Conservation (phyloP, 2,329 filamentous ascomycete species). For the Diaporthe vexans region DNA sequence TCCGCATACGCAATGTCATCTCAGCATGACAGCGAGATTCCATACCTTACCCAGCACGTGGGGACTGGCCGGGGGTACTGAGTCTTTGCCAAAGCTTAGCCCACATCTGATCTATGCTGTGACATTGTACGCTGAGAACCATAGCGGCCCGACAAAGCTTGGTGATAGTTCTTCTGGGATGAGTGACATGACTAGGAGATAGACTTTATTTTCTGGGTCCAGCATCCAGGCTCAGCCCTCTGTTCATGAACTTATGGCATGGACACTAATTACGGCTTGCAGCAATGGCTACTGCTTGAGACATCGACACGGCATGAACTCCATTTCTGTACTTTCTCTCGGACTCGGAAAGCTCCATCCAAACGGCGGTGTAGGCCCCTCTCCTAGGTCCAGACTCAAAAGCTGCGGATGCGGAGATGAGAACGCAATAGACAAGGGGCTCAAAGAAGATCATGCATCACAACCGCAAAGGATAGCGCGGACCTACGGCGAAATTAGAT, state of each 20-base stretch:
- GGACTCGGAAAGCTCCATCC: neutral
- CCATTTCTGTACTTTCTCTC: neutral
- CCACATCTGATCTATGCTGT: neutral
- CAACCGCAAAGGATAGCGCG: neutral
- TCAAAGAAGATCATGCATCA: neutral
- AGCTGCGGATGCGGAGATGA: neutral
- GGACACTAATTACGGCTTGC: neutral
- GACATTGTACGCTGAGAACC: neutral
- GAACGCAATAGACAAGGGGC: neutral
- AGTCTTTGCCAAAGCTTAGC: conserved; percentile 1
- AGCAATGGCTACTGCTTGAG: neutral
- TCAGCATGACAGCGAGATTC: neutral
- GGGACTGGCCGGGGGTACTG: neutral
- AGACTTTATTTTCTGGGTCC: conserved; percentile 13
- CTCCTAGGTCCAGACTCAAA: neutral
- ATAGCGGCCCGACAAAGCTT: conserved; percentile 18
- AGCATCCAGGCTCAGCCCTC: neutral
- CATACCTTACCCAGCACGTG: neutral
- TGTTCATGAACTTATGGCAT: neutral
- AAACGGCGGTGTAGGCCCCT: neutral
- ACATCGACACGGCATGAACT: neutral
- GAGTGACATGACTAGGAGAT: conserved; percentile 4
- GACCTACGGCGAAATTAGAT: neutral
- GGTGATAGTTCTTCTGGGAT: too few species aligned
- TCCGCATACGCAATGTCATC: neutral